phyloP scores from a whole-genome alignment of 495 filamentous ascomycete genomes.

The Penicillium lagena region DNA sequence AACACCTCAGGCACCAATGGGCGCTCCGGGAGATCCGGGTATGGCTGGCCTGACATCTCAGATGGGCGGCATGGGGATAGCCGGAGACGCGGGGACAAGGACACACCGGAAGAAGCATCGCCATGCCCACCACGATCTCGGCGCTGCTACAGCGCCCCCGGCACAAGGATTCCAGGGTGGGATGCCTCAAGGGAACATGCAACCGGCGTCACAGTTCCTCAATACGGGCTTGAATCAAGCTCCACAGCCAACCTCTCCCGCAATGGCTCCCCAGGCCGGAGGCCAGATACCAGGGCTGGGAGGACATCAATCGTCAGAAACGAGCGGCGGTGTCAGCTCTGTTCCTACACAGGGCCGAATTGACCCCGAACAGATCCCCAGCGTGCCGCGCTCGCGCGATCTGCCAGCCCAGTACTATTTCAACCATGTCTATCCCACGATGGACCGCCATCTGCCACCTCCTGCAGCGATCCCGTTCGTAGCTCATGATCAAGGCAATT shows the following conservation, averaged over 20 bases:
- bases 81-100: slow-evolving; percentile 52
- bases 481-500: slow-evolving; percentile 91
- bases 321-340: slow-evolving; percentile 28
- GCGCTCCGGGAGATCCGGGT: slow-evolving; percentile 26
- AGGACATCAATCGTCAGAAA: slow-evolving; percentile 49
- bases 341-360: slow-evolving; percentile 66
- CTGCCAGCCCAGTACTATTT: slow-evolving; percentile 74
- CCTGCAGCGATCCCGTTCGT: slow-evolving; percentile 88
- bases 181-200: slow-evolving; percentile 49
- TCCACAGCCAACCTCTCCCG: slow-evolving; percentile 45
- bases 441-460: slow-evolving; percentile 84
- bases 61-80: slow-evolving; percentile 77
- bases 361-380: slow-evolving; percentile 90
- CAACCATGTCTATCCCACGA: slow-evolving; percentile 83
- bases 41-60: slow-evolving; percentile 69
- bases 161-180: slow-evolving; percentile 58
- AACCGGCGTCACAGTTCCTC: slow-evolving; percentile 60
- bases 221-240: slow-evolving; percentile 57
- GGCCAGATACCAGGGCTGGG: slow-evolving; percentile 38
- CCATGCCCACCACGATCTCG: slow-evolving; percentile 87
- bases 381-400: slow-evolving; percentile 82
- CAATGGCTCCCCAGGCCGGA: slow-evolving; percentile 40
- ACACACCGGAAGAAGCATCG: slow-evolving; percentile 86
- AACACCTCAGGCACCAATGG: slow-evolving; percentile 25
- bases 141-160: slow-evolving; percentile 41